A percentile compares a stretch with the other conserved stretches of the same genome.
Evolutionary conservation across 2,329 filamentous ascomycete species (phyloP).

Genomic region (Pseudogymnoascus sp.): DNA sequence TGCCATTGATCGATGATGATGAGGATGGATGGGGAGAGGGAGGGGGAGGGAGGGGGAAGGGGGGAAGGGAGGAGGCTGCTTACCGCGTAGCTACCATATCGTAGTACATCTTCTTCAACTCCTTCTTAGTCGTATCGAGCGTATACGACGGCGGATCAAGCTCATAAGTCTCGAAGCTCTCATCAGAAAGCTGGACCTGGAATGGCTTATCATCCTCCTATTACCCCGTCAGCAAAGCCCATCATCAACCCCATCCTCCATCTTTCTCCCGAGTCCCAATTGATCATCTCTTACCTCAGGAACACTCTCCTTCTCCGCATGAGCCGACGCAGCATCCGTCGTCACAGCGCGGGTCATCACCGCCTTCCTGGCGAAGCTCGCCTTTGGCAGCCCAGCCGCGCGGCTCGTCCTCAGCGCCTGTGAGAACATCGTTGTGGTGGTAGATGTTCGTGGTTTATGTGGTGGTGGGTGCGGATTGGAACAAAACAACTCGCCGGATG

Average conservation of each 20-base stretch:
- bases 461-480: not conserved
- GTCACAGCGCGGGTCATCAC: conserved; percentile 65
- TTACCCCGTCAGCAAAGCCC: conserved; percentile 1
- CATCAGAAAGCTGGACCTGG: conserved; percentile 84
- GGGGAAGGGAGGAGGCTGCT: conserved; percentile 26
- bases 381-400: conserved; percentile 44
- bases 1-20: not conserved
- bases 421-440: conserved; percentile 54
- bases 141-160: conserved; percentile 93
- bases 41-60: not conserved
- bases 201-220: conserved; percentile 93
- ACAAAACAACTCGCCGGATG: not conserved
- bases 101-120: conserved; percentile 98
- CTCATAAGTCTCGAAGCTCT: conserved; percentile 99
- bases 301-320: conserved; percentile 70
- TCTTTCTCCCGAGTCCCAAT: not conserved
- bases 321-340: conserved; percentile 86
- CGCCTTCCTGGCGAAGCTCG: conserved; percentile 22
- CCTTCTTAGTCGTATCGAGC: conserved; percentile 88
- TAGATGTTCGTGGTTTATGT: too few species aligned
- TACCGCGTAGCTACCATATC: conserved; percentile 95
- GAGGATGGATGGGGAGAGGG: not conserved
- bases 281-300: conserved; percentile 45
- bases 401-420: conserved; percentile 57
- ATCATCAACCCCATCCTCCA: not conserved